Conservation (phyloP, 1,284 basidiomycete species). For the Peniophora sp. region DNA sequence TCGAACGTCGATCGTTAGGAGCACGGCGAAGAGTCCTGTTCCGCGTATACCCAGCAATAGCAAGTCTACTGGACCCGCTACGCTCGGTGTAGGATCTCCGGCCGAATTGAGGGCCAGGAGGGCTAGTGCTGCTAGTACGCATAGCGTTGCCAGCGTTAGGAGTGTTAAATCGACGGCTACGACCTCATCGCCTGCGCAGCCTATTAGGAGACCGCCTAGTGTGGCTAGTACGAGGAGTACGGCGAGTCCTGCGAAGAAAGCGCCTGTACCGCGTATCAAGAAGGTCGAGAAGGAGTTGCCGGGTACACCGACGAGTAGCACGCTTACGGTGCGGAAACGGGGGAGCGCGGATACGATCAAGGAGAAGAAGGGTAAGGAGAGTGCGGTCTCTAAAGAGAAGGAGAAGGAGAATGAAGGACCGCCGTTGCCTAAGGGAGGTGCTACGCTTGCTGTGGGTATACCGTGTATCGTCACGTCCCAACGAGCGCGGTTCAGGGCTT, state of each 20-base stretch:
- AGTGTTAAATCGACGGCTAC: neutral
- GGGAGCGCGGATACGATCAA: too few relatives aligned
- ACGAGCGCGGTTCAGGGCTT: constrained; percentile 77
- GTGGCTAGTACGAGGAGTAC: too few relatives aligned
- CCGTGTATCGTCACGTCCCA: constrained; percentile 86
- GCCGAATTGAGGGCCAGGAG: neutral
- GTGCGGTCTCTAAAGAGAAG: too few relatives aligned
- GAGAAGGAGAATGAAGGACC: constrained; percentile 4
- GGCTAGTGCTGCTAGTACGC: neutral
- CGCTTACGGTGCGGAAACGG: too few relatives aligned
- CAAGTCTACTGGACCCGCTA: constrained; percentile 5
- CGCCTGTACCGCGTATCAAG: too few relatives aligned
- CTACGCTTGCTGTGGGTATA: constrained; percentile 80
- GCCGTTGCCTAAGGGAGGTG: constrained; percentile 43
- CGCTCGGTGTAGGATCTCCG: neutral
- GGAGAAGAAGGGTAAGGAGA: too few relatives aligned
- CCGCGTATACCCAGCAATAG: too few relatives aligned
- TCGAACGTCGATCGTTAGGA: constrained; percentile 9
- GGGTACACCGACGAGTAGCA: too few relatives aligned
- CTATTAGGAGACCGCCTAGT: too few relatives aligned
- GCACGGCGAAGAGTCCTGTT: constrained; percentile 3
- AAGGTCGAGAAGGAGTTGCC: too few relatives aligned
- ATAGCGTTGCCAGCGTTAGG: neutral
- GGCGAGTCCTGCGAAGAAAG: too few relatives aligned
- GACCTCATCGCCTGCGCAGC: too few relatives aligned